Percentiles rank a stretch among this genome's conserved stretches.
phyloP scores from a whole-genome alignment of 129 eudicot species.

The Lonicera japonica region DNA sequence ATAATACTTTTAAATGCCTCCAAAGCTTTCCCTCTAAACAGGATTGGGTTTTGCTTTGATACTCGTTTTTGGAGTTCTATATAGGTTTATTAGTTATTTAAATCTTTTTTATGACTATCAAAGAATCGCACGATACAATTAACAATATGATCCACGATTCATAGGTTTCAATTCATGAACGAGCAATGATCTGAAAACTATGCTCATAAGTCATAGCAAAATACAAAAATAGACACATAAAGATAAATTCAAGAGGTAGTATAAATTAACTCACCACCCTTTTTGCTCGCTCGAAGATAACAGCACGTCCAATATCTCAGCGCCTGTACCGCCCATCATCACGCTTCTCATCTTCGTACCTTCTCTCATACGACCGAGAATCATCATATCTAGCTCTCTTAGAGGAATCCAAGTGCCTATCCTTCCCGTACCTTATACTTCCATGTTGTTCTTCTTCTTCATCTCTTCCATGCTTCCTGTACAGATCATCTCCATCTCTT shows the following conservation, averaged over 20 bases:
- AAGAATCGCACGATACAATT: too few relatives aligned
- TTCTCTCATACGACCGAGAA: conserved; percentile 27
- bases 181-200: too few relatives aligned
- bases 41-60: too few relatives aligned
- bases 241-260: neutral
- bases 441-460: conserved; percentile 30
- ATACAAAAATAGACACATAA: neutral
- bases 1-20: too few relatives aligned
- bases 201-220: neutral
- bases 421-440: conserved; percentile 50
- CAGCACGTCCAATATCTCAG: conserved; percentile 13
- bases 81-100: too few relatives aligned
- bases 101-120: too few relatives aligned
- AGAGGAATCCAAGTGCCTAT: conserved; percentile 21
- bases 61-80: too few relatives aligned
- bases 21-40: too few relatives aligned
- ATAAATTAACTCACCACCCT: conserved; percentile 7
- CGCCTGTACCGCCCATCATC: conserved; percentile 39
- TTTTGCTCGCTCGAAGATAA: neutral
- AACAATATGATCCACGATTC: too few relatives aligned
- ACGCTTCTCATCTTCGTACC: conserved; percentile 30
- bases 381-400: conserved; percentile 65
- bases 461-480: conserved; percentile 26
- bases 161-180: too few relatives aligned
- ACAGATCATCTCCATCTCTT: conserved; percentile 10